Conservation (phyloP, 2,329 filamentous ascomycete genomes). For the Monilinia laxa region DNA sequence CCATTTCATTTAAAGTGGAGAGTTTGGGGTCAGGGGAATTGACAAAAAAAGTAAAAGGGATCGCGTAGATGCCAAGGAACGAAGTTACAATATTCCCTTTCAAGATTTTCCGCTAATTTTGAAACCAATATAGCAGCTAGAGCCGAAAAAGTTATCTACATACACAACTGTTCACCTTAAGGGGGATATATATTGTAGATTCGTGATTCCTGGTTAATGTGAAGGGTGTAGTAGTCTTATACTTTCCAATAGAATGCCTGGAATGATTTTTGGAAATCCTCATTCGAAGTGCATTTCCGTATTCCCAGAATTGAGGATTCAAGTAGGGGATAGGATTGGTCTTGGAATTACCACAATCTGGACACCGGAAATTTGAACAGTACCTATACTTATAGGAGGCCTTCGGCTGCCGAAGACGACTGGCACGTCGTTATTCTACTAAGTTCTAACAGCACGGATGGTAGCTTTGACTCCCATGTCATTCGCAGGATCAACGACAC, state of each 20-base stretch:
- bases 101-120: no score
- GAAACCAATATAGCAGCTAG: no score
- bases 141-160: no score
- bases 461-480: conserved; percentile 68
- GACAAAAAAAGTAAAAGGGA: conserved; percentile 47
- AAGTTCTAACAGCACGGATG: conserved; percentile 61
- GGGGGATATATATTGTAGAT: no score
- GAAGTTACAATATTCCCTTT: no score
- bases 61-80: conserved; percentile 46
- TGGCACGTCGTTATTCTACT: conserved; percentile 72
- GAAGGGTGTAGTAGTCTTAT: conserved; percentile 53
- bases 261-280: conserved; percentile 54
- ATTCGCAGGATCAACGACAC: conserved; percentile 58
- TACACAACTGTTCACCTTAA: no score
- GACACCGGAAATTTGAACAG: conserved; percentile 62
- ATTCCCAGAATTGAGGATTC: conserved; percentile 64
- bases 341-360: conserved; percentile 59
- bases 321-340: conserved; percentile 64
- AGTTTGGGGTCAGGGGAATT: conserved; percentile 29
- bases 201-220: conserved; percentile 52
- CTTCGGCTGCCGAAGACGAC: conserved; percentile 64
- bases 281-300: conserved; percentile 60
- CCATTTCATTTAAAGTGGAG: conserved; percentile 54
- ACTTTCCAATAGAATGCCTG: conserved; percentile 73
- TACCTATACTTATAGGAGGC: conserved; percentile 71